Base-by-base conservation (phyloP, 1,284 basidiomycete genomes). In the Vanrija sp. region DNA sequence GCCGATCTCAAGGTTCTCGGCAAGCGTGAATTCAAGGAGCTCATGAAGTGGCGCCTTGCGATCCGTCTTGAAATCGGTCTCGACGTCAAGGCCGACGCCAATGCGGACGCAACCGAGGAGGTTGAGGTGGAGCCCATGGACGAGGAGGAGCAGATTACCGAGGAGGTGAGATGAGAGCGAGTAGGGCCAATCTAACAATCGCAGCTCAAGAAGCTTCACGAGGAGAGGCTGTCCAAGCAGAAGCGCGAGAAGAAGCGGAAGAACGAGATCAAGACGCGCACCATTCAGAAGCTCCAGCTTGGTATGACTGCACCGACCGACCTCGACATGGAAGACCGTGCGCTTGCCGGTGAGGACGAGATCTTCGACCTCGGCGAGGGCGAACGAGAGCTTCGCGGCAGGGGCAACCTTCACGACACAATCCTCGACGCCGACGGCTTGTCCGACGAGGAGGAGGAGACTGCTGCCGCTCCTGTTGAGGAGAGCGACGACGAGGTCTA, bases 291-390 rank as follows among this genome's bases (percentile, higher is more conserved):
- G 59, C 89, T 98, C 83, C 96, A 98, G 73, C 82, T 98, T 44
- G 87, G 91, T 69, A 99, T 99, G 96, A 92, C 88, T 7, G 92
- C 92, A 8, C 96, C 98, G 59, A 93, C 97, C 60, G 96, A 94
- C 72, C 78, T 98, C 65, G 93, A 98, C 66, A 65, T 65, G 57
- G 80, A 79, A 41, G 91, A 95, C 67, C 77, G 82, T 14, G 81
- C 85, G 10, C 79, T 95, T 8, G 81, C 79, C 18, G 78, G 79
- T 51, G 71, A 71, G 46, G 86, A 87, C 19, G 91, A 96, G 65
- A 79, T 95, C 39, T 96, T 96, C 65, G 89, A 94, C 67, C 81
- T 96, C 31, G 83, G 80, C 44, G 79, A 82, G 42, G 82, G 84
- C 14, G 84, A 87, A 69, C 69, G 72, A 14, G 75, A 79, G 58